Percentiles rank a stretch among this genome's conserved stretches.
phyloP scores from a whole-genome alignment of 2,329 filamentous ascomycete genomes.

The Stagonosporopsis vannaccii region DNA sequence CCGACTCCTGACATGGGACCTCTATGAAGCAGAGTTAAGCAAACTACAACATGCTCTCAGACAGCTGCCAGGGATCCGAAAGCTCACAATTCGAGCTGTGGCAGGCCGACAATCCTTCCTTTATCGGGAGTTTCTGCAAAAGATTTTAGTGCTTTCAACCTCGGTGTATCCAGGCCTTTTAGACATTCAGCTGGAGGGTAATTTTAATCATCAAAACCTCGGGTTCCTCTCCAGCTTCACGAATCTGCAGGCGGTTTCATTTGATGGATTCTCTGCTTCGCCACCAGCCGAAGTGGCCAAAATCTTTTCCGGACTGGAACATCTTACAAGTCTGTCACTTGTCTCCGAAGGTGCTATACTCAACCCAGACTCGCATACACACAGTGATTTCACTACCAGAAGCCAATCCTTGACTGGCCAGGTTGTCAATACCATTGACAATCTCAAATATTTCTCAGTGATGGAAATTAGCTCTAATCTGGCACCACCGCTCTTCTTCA shows the following conservation, averaged over 20 bases:
- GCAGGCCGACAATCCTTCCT: conserved; percentile 31
- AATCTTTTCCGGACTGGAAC: conserved; percentile 28
- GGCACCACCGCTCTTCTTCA: conserved; percentile 30
- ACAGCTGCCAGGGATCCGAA: conserved; percentile 29
- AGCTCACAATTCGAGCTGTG: conserved; percentile 28
- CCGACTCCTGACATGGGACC: conserved; percentile 31
- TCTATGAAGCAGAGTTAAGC: conserved; percentile 36
- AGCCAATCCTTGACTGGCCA: conserved; percentile 25
- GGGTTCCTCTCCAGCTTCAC: conserved; percentile 25
- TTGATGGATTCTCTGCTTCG: conserved; percentile 37
- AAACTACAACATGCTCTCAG: conserved; percentile 23
- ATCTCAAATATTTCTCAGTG: conserved; percentile 29
- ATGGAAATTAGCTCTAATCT: conserved; percentile 20
- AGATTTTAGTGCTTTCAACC: conserved; percentile 25
- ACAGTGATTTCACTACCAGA: conserved; percentile 23
- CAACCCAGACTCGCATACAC: conserved; percentile 12
- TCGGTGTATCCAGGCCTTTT: conserved; percentile 25
- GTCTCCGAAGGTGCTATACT: conserved; percentile 28
- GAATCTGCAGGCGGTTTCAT: conserved; percentile 31
- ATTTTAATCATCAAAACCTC: conserved; percentile 34
- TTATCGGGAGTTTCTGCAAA: conserved; percentile 34
- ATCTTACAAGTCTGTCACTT: conserved; percentile 32
- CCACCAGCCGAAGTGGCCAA: conserved; percentile 25
- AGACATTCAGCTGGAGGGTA: conserved; percentile 34
- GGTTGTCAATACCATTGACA: conserved; percentile 24